These are phyloP conservation scores for Lactifluus hygrophoroides DNA, from an alignment of 768 basidiomycete genomes.

Conservation along the genomic window DNA sequence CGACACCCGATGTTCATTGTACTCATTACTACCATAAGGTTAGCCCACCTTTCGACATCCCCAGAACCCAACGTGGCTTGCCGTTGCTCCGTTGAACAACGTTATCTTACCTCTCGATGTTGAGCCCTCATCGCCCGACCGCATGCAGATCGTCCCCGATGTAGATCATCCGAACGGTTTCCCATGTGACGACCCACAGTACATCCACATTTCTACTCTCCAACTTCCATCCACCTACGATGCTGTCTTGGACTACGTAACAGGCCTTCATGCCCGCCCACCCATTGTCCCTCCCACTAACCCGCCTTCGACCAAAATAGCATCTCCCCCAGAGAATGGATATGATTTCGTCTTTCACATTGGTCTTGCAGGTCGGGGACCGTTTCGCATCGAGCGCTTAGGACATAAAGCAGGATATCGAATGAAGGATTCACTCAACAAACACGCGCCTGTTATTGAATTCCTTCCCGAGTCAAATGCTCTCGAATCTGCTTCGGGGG, in stretches of 20 bases:
- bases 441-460: slow-evolving; percentile 38
- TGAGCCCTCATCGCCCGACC: slow-evolving; percentile 19
- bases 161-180: slow-evolving; percentile 17
- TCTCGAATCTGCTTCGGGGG: slow-evolving; percentile 27
- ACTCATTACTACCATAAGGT: slow-evolving; percentile 21
- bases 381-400: slow-evolving; percentile 54
- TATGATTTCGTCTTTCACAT: slow-evolving; percentile 70
- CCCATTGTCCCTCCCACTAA: slow-evolving; percentile 31
- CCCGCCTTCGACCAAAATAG: slow-evolving; percentile 30
- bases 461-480: slow-evolving; percentile 24
- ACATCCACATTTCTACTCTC: slow-evolving; percentile 53
- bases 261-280: slow-evolving; percentile 52
- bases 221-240: slow-evolving; percentile 54
- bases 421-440: slow-evolving; percentile 57
- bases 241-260: slow-evolving; percentile 44
- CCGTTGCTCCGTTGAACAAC: slow-evolving; percentile 57
- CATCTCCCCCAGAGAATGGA: slow-evolving; percentile 38
- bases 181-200: slow-evolving; percentile 22
- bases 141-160: slow-evolving; percentile 17
- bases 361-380: slow-evolving; percentile 61
- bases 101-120: slow-evolving; percentile 29
- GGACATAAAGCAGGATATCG: slow-evolving; percentile 63
- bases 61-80: slow-evolving; percentile 65
- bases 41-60: slow-evolving; percentile 22
- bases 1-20: not conserved